Conservation (phyloP, 2,329 filamentous ascomycete species). For the Botrytis cinerea region DNA sequence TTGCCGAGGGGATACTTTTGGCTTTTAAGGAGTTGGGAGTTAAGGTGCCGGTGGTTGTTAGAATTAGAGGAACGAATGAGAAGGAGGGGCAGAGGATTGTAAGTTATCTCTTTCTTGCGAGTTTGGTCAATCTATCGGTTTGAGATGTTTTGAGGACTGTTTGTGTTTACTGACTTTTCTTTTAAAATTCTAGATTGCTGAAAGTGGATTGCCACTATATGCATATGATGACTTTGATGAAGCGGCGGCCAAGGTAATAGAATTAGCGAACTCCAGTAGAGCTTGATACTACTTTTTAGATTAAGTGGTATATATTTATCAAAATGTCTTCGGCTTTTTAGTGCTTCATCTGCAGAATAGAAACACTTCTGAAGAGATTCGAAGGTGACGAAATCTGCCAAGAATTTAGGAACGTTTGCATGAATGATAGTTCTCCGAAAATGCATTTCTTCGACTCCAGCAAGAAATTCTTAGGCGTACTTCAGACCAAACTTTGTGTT, state of each 20-base stretch:
- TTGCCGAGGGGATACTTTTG: conserved; percentile 71
- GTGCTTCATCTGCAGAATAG: neutral
- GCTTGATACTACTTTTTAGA: neutral
- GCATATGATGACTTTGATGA: conserved; percentile 76
- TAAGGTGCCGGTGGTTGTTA: conserved; percentile 72
- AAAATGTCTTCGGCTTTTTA: neutral
- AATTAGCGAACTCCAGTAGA: conserved; percentile 48
- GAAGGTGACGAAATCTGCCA: neutral
- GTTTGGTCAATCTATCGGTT: neutral
- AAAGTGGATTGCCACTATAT: conserved; percentile 67
- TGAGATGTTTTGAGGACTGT: neutral
- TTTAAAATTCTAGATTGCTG: conserved; percentile 51
- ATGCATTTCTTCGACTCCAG: neutral
- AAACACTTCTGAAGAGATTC: neutral
- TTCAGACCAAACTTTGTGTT: neutral
- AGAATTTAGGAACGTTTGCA: neutral
- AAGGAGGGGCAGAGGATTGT: conserved; percentile 66
- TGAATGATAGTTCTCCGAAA: neutral
- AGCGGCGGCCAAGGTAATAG: conserved; percentile 66
- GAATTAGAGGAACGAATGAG: conserved; percentile 75
- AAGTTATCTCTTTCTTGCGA: conserved; percentile 33
- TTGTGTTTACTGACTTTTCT: neutral
- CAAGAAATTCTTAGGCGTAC: neutral
- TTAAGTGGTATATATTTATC: neutral
- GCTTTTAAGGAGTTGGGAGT: conserved; percentile 70